Evolutionary conservation across 306 rosid genomes (phyloP), one percentile per base, ranked within the genome.

Genomic region (Quercus cerris): DNA sequence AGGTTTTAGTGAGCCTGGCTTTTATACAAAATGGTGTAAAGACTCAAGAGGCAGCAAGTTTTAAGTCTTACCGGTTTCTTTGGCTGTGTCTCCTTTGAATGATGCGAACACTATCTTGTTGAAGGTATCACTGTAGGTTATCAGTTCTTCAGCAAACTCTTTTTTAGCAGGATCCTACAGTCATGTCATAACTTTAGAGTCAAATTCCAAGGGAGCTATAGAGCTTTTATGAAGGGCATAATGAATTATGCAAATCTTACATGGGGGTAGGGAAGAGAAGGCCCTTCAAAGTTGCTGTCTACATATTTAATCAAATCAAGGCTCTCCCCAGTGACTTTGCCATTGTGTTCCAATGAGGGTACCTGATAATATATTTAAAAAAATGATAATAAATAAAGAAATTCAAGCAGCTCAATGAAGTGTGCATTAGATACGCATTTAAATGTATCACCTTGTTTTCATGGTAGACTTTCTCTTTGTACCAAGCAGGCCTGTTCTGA

Each of bases 301-400:
- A 94, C 2, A 83, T 93, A 94, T 80, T 93, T 91, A 82, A 94
- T 80, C 85, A 93, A 80, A 82, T 93, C 97, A 83, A 94, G 93
- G 82, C 97, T 92, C 83, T 94, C 99, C 72, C 94, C 99, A 23
- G 86, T 68, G 55, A 94, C 77, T 81, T 93, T 87, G 14, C 94
- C 94, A 78, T 91, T 89, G 87, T 91, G 97, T 90, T 94, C 97
- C 90, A 94, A 82, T 3, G 97, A 52, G 62, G 98, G 98, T 73
- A 94, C 98, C 97, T 94, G 70, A 33, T 33, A 74, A 79, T 33
- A 67, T 61, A 18, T 28, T 28, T 0, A 35, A 35, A 35, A 6
- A 15, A 67, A 33, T 27, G 58, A 79, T 22, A 3, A 70, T 57
- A 56, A 77, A 38, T n/a, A 15, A 72, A 56, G 46, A 28, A 58